phyloP scores from a whole-genome alignment of 2,329 filamentous ascomycete species.

The Elsinoe australis region DNA sequence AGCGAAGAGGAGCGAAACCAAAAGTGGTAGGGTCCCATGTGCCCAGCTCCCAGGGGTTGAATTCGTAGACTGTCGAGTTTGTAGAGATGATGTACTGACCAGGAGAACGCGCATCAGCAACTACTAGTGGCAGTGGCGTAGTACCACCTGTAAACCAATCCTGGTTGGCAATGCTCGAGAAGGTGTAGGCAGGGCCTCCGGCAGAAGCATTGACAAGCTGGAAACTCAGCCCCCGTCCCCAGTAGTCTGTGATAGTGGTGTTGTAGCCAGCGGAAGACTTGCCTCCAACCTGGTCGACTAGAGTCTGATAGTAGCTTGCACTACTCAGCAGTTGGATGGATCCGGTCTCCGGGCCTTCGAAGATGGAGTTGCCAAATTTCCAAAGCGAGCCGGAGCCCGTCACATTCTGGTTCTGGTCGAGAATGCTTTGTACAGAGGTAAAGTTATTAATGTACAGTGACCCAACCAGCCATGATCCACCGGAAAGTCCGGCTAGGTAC shows the following conservation, averaged over 20 bases:
- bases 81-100: conserved; percentile 53
- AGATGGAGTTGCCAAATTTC: conserved; percentile 56
- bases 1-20: conserved; percentile 63
- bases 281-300: conserved; percentile 50
- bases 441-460: conserved; percentile 74
- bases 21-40: conserved; percentile 65
- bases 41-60: conserved; percentile 74
- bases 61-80: conserved; percentile 71
- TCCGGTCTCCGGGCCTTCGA: conserved; percentile 48
- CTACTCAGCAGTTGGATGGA: conserved; percentile 49
- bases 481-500: conserved; percentile 73
- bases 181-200: conserved; percentile 71
- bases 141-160: conserved; percentile 55
- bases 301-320: conserved; percentile 54
- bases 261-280: conserved; percentile 60
- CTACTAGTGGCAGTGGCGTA: conserved; percentile 64
- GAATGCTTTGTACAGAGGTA: conserved; percentile 55
- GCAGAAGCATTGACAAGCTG: conserved; percentile 71
- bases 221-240: conserved; percentile 75
- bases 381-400: conserved; percentile 45
- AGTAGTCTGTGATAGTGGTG: conserved; percentile 77
- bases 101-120: conserved; percentile 60
- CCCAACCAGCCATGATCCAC: conserved; percentile 79
- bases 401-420: conserved; percentile 33
- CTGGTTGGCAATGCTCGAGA: conserved; percentile 65